These are phyloP conservation scores for Haberlea rhodopensis DNA, from an alignment of 257 asterid genomes.

Conservation along the genomic window DNA sequence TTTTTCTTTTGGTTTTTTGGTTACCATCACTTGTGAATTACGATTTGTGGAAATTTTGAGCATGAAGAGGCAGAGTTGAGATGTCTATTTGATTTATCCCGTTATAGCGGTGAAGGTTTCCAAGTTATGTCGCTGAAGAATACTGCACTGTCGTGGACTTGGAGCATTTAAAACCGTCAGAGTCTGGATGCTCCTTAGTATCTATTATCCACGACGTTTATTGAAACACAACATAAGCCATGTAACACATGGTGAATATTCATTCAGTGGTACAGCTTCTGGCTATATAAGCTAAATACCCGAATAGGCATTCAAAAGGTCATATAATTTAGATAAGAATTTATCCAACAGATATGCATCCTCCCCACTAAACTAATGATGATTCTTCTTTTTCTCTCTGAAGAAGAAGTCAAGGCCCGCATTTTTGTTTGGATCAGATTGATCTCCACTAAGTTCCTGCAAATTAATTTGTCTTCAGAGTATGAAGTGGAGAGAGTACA, in stretches of 20 bases:
- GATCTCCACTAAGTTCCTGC: slow-evolving; percentile 36
- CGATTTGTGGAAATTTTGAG: background rate
- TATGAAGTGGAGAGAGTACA: too few relatives aligned
- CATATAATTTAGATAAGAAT: background rate
- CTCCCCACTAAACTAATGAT: slow-evolving; percentile 4
- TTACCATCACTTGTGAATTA: background rate
- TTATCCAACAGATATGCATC: background rate
- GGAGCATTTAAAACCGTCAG: too few relatives aligned
- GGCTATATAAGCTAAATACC: too few relatives aligned
- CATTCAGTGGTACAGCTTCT: too few relatives aligned
- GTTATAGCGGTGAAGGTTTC: too few relatives aligned
- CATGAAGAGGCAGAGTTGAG: slow-evolving; percentile 3
- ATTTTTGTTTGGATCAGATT: slow-evolving; percentile 20
- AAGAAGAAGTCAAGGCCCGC: background rate
- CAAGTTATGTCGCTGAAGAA: too few relatives aligned
- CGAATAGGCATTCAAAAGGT: background rate
- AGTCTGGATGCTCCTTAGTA: too few relatives aligned
- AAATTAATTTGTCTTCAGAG: too few relatives aligned
- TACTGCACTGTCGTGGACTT: too few relatives aligned
- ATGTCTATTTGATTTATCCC: background rate
- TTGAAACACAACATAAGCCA: too few relatives aligned
- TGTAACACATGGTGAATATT: too few relatives aligned
- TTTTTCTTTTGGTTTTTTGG: background rate
- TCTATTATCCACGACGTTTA: too few relatives aligned
- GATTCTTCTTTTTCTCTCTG: slow-evolving; percentile 13